Evolutionary conservation across 1,284 basidiomycete species (phyloP), one percentile per base, ranked within the genome.

Genomic region (Ceratobasidium sp.): DNA sequence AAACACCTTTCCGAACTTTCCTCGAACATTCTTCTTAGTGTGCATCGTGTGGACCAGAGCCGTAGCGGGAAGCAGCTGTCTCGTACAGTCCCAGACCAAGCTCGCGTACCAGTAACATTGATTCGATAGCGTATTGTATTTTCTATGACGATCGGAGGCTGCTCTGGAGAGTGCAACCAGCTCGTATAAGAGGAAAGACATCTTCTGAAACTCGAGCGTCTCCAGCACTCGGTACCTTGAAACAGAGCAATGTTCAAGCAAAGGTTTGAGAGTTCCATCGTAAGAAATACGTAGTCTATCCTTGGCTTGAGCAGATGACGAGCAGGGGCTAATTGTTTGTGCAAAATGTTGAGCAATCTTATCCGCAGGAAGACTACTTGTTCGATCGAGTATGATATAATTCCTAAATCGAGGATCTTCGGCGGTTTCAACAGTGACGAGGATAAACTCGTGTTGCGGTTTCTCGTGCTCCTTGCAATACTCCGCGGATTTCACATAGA

Each of bases 21-120:
- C 52, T 56, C 52, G 52, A 23, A 56, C 0, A 23, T 26, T 26
- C 52, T 56, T 23, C 23, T 56, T 23, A 33, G 33, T 9, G 52
- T 23, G 52, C 23, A 10, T 23, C 10, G n/a, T 20, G 52, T 56
- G 52, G n/a, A 33, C 33, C 33, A 33, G 52, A 26, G 48, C 26
- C 17, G 23, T 48, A 17, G 46, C n/a, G 56, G 50, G 46, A 26
- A 23, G 17, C 12, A 71, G n/a, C 4, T 26, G 38, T 17, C 59
- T 33, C 54, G 59, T 61, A 40, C 33, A 38, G 17, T 71, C 69
- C 69, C 69, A 71, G 15, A 71, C 20, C 69, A 59, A 59, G 42
- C 54, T 59, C 20, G 69, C 69, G 26, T 44, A 71, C 69, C 69
- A 71, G 42, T 71, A 61, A 44, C 69, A 59, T 40, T 61, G 69